Percentiles rank a stretch among this genome's conserved stretches.
These are phyloP conservation scores for Erysimum cheiri DNA, from an alignment of 441 rosid species.

Conservation along the genomic window DNA sequence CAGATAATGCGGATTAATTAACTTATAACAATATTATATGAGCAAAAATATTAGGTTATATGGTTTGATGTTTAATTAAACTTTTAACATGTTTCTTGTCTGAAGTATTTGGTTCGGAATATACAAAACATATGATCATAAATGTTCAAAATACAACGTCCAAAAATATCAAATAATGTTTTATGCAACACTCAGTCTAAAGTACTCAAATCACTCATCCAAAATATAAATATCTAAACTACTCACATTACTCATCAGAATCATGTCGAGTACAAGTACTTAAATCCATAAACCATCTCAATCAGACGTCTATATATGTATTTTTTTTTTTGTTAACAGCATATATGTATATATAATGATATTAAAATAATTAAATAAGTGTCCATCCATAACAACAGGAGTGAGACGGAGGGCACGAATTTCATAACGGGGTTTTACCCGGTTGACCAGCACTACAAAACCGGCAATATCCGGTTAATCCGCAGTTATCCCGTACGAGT, in stretches of 20 bases:
- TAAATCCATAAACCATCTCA: constrained; percentile 17
- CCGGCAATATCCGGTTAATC: constrained; percentile 53
- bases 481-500: constrained; percentile 57
- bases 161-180: background rate
- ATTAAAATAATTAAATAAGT: too few relatives aligned
- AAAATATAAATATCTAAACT: background rate
- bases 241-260: background rate
- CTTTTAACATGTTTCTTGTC: background rate
- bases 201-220: background rate
- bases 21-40: background rate
- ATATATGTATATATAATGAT: too few relatives aligned
- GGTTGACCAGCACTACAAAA: constrained; percentile 38
- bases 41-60: background rate
- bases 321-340: too few relatives aligned
- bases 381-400: constrained; percentile 19
- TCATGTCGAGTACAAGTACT: constrained; percentile 11
- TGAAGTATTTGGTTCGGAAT: background rate
- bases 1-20: background rate
- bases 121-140: background rate
- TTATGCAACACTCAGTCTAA: background rate
- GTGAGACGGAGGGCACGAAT: constrained; percentile 35
- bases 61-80: background rate
- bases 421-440: constrained; percentile 44
- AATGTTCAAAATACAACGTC: background rate
- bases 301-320: too few relatives aligned